Conservation (phyloP, 768 basidiomycete species). For the Rhizopogon roseolus region DNA sequence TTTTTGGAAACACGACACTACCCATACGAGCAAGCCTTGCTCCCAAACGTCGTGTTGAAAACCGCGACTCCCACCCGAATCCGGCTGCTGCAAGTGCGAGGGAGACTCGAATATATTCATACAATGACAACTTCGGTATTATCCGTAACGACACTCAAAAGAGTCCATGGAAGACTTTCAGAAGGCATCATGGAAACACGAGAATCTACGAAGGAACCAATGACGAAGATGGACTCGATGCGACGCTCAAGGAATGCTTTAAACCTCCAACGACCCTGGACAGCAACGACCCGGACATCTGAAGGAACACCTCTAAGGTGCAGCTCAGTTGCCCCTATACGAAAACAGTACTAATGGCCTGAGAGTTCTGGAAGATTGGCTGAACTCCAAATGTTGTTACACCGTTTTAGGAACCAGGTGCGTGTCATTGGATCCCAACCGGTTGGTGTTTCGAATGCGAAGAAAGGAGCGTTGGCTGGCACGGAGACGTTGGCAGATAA, state of each 20-base stretch:
- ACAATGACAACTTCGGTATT: too few species aligned
- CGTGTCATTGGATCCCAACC: not conserved
- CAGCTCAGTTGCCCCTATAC: conserved; percentile 24
- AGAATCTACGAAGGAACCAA: too few species aligned
- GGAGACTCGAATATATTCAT: too few species aligned
- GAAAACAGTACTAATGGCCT: conserved; percentile 25
- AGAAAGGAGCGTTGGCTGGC: conserved; percentile 6
- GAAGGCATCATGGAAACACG: too few species aligned
- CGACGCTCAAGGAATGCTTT: conserved; percentile 20
- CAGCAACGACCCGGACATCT: conserved; percentile 24
- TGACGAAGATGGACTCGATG: conserved; percentile 9
- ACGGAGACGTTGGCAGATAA: conserved; percentile 6
- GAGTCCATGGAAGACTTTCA: too few species aligned
- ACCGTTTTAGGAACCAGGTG: not conserved
- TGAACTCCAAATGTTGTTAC: not conserved
- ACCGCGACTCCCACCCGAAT: too few species aligned
- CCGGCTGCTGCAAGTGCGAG: too few species aligned
- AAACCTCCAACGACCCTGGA: conserved; percentile 27
- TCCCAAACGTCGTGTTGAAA: too few species aligned
- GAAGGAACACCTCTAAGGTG: conserved; percentile 26
- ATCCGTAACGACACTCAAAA: too few species aligned
- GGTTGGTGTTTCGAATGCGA: not conserved
- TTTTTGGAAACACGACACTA: too few species aligned
- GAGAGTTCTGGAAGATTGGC: not conserved
- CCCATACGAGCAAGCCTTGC: too few species aligned